Conservation (phyloP, 768 basidiomycete species). For the Trametes punicea region DNA sequence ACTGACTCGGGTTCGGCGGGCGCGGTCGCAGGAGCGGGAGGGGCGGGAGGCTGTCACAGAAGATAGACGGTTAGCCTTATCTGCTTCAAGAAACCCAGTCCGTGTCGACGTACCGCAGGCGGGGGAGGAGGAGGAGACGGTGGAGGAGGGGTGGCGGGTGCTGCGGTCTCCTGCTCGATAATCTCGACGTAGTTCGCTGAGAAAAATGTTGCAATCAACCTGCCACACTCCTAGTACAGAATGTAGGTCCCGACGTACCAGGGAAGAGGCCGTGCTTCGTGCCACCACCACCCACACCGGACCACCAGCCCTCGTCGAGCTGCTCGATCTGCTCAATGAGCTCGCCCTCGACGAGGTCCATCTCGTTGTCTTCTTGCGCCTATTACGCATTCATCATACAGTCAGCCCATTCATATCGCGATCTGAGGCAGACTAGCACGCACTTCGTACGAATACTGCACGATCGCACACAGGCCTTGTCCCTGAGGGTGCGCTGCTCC, state of each 20-base stretch:
- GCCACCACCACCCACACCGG: conserved; percentile 65
- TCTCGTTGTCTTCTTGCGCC: conserved; percentile 86
- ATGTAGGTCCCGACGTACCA: conserved; percentile 39
- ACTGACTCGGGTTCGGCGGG: conserved; percentile 46
- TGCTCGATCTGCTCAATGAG: conserved; percentile 79
- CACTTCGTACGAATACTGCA: conserved; percentile 79
- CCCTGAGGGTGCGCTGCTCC: conserved; percentile 34
- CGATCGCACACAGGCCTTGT: conserved; percentile 65
- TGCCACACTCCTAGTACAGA: background rate
- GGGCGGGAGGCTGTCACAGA: conserved; percentile 28
- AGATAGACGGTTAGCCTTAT: background rate
- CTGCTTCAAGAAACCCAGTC: background rate
- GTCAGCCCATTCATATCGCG: background rate
- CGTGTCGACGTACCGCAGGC: conserved; percentile 33
- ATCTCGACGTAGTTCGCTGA: conserved; percentile 87
- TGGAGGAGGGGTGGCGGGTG: conserved; percentile 46
- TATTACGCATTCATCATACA: conserved; percentile 22
- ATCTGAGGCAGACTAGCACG: background rate
- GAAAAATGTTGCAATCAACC: background rate
- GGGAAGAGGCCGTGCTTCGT: conserved; percentile 80
- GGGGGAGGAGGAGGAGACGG: conserved; percentile 59
- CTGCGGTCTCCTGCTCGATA: conserved; percentile 46
- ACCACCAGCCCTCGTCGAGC: conserved; percentile 92
- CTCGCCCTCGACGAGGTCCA: conserved; percentile 77
- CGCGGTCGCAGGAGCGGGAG: conserved; percentile 42